Base-by-base conservation (phyloP, 108 stramenopile species). In the Stephanodiscus triporus region DNA sequence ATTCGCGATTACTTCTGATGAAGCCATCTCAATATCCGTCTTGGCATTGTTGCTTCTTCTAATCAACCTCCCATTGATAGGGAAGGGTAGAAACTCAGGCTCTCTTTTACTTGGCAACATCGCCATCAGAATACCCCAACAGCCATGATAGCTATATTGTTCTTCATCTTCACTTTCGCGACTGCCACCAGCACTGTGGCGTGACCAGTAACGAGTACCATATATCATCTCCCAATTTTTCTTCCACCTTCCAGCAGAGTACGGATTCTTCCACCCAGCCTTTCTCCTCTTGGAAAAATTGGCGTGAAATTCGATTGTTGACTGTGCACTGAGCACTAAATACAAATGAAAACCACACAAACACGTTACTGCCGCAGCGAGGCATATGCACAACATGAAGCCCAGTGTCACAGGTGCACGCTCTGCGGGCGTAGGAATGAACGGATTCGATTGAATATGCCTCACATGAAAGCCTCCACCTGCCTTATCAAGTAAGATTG, bases 221-320 rank as follows among this genome's bases (percentile, higher is more conserved):
- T 86, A 96, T 0, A 94, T 78, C 78, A 91, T 90, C 77, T 89
- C 80, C 81, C 80, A 89, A 70, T 96, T 96, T 37, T 81, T 79
- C 70, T 53, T 81, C 81, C 80, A 78, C 55, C 36, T 75, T 23
- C 92, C 95, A 27, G 88, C 59, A 56, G 81, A 83, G 74, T 96
- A 94, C 0, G 92, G 95, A 80, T 96, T 96, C 26, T 60, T 82
- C 81, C 81, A 93, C 8, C 70, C 30, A 29, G 66, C 42, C n/a
- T 69, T 73, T 53, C 83, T 56, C 53, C 77, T 70, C 37, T 87
- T 84, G 11, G 70, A 49, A 32, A 76, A 86, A 68, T 94, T 96
- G 17, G 85, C 92, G 78, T 96, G 93, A 64, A 96, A 96, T 80
- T 96, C 95, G 72, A 96, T 96, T 14, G 95, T 96, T 10, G 95